These are phyloP conservation scores for Aspergillus awamori DNA, from an alignment of 2,329 filamentous ascomycete species.

Conservation along the genomic window DNA sequence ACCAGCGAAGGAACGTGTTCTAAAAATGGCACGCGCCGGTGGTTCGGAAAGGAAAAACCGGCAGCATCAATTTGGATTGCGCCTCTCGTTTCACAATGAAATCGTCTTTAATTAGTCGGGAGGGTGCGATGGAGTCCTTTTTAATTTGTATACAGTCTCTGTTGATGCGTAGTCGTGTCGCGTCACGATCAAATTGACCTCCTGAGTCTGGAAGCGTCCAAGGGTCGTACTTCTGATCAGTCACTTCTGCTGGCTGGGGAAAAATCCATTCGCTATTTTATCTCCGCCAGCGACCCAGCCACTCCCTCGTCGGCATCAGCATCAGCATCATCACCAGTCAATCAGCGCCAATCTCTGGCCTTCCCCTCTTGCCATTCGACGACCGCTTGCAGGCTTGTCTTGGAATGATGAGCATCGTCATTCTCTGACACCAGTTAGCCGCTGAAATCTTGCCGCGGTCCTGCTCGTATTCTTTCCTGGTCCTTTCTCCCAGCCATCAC, in stretches of 20 bases:
- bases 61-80: not conserved
- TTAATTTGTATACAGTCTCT: constrained; percentile 6
- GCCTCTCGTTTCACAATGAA: constrained; percentile 10
- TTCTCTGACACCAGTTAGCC: constrained; percentile 10
- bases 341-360: not conserved
- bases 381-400: not conserved
- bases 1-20: not conserved
- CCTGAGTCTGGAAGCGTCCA: not conserved
- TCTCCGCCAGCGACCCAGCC: not conserved
- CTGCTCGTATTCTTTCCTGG: constrained; percentile 1
- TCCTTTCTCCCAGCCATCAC: not conserved
- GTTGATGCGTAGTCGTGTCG: not conserved
- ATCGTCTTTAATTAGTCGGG: constrained; percentile 10
- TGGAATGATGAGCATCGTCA: constrained; percentile 4
- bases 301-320: not conserved
- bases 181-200: not conserved
- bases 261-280: not conserved
- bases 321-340: not conserved
- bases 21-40: constrained; percentile 12
- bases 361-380: not conserved
- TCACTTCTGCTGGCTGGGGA: not conserved
- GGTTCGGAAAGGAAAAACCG: not conserved
- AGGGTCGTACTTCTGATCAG: too few relatives aligned
- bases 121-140: constrained; percentile 3
- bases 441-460: not conserved